Percentiles rank a stretch among this genome's conserved stretches.
These are phyloP conservation scores for Fagus crenata DNA, from an alignment of 306 rosid genomes.

Conservation along the genomic window DNA sequence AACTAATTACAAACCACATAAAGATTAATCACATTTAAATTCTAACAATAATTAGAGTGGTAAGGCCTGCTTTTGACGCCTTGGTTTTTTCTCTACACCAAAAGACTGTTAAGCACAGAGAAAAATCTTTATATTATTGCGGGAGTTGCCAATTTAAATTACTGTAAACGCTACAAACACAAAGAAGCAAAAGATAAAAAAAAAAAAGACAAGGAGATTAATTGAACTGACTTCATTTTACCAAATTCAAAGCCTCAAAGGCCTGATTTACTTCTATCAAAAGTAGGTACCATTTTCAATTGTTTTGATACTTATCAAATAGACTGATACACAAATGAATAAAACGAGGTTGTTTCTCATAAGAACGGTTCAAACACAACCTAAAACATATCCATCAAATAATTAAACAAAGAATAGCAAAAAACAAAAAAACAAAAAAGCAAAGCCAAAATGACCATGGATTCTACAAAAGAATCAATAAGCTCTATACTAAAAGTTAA, in stretches of 20 bases:
- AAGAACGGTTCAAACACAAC: background rate
- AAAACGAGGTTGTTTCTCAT: background rate
- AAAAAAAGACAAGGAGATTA: background rate
- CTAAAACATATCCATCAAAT: background rate
- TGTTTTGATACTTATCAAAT: background rate
- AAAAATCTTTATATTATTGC: background rate
- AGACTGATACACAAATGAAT: background rate
- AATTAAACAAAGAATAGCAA: background rate
- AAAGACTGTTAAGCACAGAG: background rate
- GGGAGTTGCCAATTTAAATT: background rate
- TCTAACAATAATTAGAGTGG: background rate
- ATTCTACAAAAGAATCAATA: background rate
- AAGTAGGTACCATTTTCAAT: background rate
- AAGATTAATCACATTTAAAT: background rate
- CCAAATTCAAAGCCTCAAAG: background rate
- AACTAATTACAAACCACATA: background rate
- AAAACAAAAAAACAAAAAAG: too few relatives aligned
- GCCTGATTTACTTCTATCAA: background rate
- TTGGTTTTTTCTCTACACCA: background rate
- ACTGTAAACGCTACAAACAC: background rate
- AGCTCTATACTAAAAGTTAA: background rate
- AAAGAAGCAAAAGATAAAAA: background rate
- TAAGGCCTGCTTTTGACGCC: background rate
- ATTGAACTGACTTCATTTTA: background rate
- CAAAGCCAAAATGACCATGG: background rate